Evolutionary conservation across 495 filamentous ascomycete genomes (phyloP), one percentile per base, ranked within the genome.

Genomic region (Podospora sp.): DNA sequence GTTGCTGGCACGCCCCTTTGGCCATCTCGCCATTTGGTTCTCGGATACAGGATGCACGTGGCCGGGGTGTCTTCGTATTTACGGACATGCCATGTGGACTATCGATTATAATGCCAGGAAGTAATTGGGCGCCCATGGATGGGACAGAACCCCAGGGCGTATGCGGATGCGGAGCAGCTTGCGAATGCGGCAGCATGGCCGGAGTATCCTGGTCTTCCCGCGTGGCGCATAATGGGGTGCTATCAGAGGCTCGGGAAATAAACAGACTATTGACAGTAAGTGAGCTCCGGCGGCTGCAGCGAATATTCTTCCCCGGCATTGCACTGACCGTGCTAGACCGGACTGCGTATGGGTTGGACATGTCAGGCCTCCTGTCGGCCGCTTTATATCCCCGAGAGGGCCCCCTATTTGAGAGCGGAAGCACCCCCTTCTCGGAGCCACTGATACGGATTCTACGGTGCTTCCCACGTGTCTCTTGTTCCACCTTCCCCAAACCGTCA

Each of bases 401-500:
- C 9, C 40, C 40, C 40, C 40, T 46, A 46, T 46, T 46, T 46
- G 40, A 46, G 40, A 46, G 11, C 40, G 16, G 11, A 2, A 12
- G 8, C 5, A 2, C 40, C 40, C 40, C 40, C 40, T 46, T 46
- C 40, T 18, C 40, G 40, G 40, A 46, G 16, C 40, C 40, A 46
- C 12, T 18, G 12, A 46, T 46, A 46, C 40, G 40, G 40, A 46
- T 46, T 6, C 40, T 18, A 2, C 14, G 40, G 40, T 46, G 11
- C 40, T 46, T 46, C 52, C 18, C 25, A 26, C 33, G 16, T 20
- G 60, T 9, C 35, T 33, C 50, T 14, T 14, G 26, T 26, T 16
- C 21, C 11, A 18, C 40, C n/a, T n/a, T 60, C 52, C 8, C 18
- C 52, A 8, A n/a, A 36, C 64, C 60, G 21, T 65, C 52, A 25